Conservation (phyloP, 352 stramenopile species). For the Plasmopara muralis region DNA sequence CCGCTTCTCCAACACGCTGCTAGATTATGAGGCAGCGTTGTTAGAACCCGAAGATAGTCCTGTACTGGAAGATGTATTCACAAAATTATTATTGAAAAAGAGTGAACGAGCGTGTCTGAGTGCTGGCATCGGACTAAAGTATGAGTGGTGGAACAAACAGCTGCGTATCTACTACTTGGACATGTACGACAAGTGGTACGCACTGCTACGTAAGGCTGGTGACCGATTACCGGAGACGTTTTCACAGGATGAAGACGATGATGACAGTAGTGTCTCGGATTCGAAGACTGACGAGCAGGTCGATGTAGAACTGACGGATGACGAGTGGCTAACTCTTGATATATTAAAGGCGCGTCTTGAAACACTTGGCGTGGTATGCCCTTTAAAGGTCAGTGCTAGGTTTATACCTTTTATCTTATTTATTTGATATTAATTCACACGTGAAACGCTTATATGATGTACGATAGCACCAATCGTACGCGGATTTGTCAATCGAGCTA, state of each 20-base stretch:
- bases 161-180: conserved; percentile 75
- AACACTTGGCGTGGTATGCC: conserved; percentile 42
- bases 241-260: conserved; percentile 61
- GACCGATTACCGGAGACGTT: conserved; percentile 59
- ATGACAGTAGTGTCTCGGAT: conserved; percentile 19
- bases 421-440: conserved; percentile 2
- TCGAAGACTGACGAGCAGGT: conserved; percentile 32
- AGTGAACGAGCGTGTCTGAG: conserved; percentile 71
- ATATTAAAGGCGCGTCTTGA: conserved; percentile 53
- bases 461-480: conserved; percentile 63
- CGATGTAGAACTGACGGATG: conserved; percentile 71
- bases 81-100: conserved; percentile 79
- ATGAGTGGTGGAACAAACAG: conserved; percentile 87
- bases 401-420: not conserved
- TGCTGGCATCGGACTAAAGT: conserved; percentile 73
- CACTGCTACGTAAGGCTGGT: conserved; percentile 62
- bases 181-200: conserved; percentile 80
- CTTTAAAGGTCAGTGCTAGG: conserved; percentile 35
- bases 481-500: conserved; percentile 55
- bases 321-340: conserved; percentile 67
- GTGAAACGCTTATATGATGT: not conserved
- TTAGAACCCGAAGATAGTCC: conserved; percentile 62
- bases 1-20: conserved; percentile 65
- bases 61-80: conserved; percentile 80
- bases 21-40: conserved; percentile 79